Evolutionary conservation across 139 green algal genomes (phyloP), one percentile per base, ranked within the genome.

Genomic region (Tetraselmis striata): DNA sequence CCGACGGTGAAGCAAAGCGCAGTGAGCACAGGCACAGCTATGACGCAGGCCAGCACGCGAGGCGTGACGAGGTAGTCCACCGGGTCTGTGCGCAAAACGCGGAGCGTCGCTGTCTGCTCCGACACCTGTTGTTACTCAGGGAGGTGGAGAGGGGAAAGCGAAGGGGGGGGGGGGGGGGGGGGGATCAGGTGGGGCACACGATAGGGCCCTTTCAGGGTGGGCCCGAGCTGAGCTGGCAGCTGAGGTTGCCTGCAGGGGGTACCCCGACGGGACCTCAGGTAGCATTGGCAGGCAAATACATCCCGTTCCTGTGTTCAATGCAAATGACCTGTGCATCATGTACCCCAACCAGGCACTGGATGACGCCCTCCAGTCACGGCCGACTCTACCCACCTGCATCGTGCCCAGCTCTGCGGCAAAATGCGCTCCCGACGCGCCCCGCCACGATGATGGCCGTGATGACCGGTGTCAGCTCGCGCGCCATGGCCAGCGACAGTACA

Each of bases 61-160:
- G 96, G 96, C 0, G 94, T 97, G 32, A 99, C 93, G 32, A 99
- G 89, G 91, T 99, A 99, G 86, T 99, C 96, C 28, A 99, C 94
- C 0, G 97, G 97, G 86, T 99, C 97, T 0, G 91, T 96, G 82
- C 92, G 91, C 77, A 99, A 88, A 85, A 99, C 94, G 0, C 96
- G 86, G 84, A 99, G 90, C 26, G 93, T 96, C 90, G 99, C 97
- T 23, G 96, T 98, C 86, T 99, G 97, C 92, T 99, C 97, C 22
- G 94, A 98, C 29, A 99, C 96, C 91, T 96, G 88, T n/a, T n/a
- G n/a, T 31, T 30, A 28, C 78, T 76, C 31, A 81, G 28, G 29
- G 11, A 22, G 28, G 29, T 79, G 28, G 75, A 22, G 75, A 31
- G 75, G 75, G 75, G 75, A 79, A 79, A 67, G 18, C 45, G 11